These are phyloP conservation scores for Tetradesmus obliquus DNA, from an alignment of 139 green algal genomes.

Conservation along the genomic window DNA sequence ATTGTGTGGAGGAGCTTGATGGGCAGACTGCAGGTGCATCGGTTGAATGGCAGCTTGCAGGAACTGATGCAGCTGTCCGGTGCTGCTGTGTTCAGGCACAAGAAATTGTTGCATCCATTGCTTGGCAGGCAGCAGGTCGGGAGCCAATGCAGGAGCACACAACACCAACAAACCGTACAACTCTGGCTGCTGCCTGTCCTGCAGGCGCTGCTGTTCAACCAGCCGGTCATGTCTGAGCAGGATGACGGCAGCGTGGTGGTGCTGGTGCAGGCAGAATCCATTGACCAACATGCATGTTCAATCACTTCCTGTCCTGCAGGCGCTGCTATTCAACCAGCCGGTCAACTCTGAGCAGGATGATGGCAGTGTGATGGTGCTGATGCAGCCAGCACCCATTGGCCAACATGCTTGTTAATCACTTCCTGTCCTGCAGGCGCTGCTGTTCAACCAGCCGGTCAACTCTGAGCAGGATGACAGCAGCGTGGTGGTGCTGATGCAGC, in stretches of 20 bases:
- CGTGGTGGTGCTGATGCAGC: slow-evolving; percentile 23
- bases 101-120: too few relatives aligned
- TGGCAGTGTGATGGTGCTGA: slow-evolving; percentile 13
- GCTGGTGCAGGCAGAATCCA: not conserved
- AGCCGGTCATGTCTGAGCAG: slow-evolving; percentile 21
- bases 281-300: not conserved
- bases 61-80: too few relatives aligned
- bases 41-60: not conserved
- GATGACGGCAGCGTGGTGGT: slow-evolving; percentile 27
- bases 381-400: not conserved
- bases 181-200: not conserved
- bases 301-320: not conserved
- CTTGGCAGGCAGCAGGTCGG: too few relatives aligned
- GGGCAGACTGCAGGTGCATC: not conserved
- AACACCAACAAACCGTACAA: too few relatives aligned
- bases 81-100: too few relatives aligned
- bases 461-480: slow-evolving; percentile 13
- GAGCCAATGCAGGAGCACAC: too few relatives aligned
- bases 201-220: slow-evolving; percentile 42
- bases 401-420: not conserved
- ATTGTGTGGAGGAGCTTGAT: not conserved
- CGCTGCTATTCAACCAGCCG: slow-evolving; percentile 37
- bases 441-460: slow-evolving; percentile 33
- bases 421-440: slow-evolving; percentile 22
- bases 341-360: not conserved